These are phyloP conservation scores for Colletotrichum lentis DNA, from an alignment of 2,329 filamentous ascomycete species.

Conservation along the genomic window DNA sequence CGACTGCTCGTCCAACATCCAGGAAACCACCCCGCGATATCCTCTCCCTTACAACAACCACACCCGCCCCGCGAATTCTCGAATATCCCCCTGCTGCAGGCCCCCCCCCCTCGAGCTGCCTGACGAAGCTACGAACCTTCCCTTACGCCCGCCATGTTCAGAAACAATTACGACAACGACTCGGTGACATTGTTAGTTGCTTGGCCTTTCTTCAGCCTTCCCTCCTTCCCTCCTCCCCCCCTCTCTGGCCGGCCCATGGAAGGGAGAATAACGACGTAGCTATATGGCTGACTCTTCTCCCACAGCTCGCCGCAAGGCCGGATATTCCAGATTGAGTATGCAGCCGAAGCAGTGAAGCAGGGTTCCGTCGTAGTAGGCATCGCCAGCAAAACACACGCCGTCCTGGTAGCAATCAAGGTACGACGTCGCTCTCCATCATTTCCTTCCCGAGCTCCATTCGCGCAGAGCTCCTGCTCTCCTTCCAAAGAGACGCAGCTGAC, in stretches of 20 bases:
- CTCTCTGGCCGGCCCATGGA: background rate
- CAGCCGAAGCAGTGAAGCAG: constrained; percentile 97
- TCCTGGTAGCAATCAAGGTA: constrained; percentile 96
- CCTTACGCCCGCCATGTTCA: constrained; percentile 74
- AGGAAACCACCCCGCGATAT: constrained; percentile 35
- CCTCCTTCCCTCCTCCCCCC: constrained; percentile 20
- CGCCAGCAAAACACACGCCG: constrained; percentile 96
- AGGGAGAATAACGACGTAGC: background rate
- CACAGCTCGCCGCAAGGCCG: constrained; percentile 94
- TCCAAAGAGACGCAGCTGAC: constrained; percentile 14
- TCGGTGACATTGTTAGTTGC: constrained; percentile 93
- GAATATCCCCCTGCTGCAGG: constrained; percentile 8
- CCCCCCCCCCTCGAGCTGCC: constrained; percentile 5
- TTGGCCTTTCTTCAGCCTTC: constrained; percentile 28
- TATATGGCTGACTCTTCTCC: constrained; percentile 20
- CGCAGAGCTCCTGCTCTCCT: background rate
- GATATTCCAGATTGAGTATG: constrained; percentile 99
- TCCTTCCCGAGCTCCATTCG: too few relatives aligned
- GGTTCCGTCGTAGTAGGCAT: constrained; percentile 97
- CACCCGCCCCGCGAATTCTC: background rate
- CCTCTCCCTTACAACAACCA: constrained; percentile 7
- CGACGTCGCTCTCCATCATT: constrained; percentile 36
- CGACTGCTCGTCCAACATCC: constrained; percentile 32
- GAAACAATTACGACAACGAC: constrained; percentile 99
- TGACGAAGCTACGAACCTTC: constrained; percentile 36